Percentiles rank a stretch among this genome's conserved stretches.
These are phyloP conservation scores for Xylaria cubensis DNA, from an alignment of 495 filamentous ascomycete species.

Conservation along the genomic window DNA sequence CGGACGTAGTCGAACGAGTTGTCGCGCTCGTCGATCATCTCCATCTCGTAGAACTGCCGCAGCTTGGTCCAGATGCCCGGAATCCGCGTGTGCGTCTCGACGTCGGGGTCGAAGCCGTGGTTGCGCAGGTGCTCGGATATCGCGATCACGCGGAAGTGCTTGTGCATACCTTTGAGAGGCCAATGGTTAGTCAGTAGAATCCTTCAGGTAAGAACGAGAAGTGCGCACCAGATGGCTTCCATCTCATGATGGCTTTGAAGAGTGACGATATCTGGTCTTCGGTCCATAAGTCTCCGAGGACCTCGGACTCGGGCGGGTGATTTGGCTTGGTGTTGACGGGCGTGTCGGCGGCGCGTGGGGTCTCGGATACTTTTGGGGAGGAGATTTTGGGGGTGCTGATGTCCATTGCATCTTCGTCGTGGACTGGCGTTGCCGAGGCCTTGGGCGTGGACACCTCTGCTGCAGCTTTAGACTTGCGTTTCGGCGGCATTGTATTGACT, in stretches of 20 bases:
- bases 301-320: constrained; percentile 40
- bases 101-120: constrained; percentile 77
- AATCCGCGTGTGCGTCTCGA: constrained; percentile 80
- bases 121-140: constrained; percentile 85
- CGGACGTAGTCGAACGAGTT: constrained; percentile 70
- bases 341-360: constrained; percentile 46
- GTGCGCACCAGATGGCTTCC: constrained; percentile 93
- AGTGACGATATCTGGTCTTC: constrained; percentile 92
- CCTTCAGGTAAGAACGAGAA: not conserved
- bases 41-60: constrained; percentile 81
- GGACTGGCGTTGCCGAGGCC: constrained; percentile 48
- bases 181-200: not conserved
- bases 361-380: constrained; percentile 46
- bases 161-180: constrained; percentile 80
- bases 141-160: constrained; percentile 93
- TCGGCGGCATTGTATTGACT: constrained; percentile 69
- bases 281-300: constrained; percentile 81
- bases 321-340: constrained; percentile 45
- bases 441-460: constrained; percentile 43
- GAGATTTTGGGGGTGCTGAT: constrained; percentile 44
- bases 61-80: constrained; percentile 93
- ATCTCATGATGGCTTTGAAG: constrained; percentile 86
- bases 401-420: constrained; percentile 60
- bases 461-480: constrained; percentile 44
- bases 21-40: constrained; percentile 85